phyloP scores from a whole-genome alignment of 495 filamentous ascomycete species.

The Neurospora sp. region DNA sequence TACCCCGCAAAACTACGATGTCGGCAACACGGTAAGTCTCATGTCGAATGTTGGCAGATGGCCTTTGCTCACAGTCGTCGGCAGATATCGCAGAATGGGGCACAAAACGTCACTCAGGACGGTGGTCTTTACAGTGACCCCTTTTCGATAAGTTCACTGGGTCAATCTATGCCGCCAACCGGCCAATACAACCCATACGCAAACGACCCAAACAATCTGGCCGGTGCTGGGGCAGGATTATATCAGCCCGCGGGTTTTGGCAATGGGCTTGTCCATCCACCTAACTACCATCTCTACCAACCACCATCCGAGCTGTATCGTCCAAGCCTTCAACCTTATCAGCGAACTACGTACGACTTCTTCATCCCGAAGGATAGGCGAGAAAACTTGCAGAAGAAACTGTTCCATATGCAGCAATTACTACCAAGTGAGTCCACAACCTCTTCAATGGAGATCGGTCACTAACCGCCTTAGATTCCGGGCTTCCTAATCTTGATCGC shows the following conservation, averaged over 20 bases:
- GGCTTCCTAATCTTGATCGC: conserved; percentile 68
- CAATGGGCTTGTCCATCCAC: conserved; percentile 53
- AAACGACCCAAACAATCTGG: conserved; percentile 40
- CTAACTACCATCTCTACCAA: conserved; percentile 89
- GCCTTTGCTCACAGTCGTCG: conserved; percentile 1
- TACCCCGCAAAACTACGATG: conserved; percentile 65
- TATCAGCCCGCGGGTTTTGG: conserved; percentile 32
- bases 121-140: conserved; percentile 41
- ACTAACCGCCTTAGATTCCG: conserved; percentile 32
- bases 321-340: conserved; percentile 68
- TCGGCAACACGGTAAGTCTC: conserved; percentile 48
- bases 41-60: neutral
- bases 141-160: conserved; percentile 46
- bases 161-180: conserved; percentile 38
- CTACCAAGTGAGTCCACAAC: conserved; percentile 57
- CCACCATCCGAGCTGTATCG: conserved; percentile 66
- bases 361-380: conserved; percentile 78
- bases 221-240: conserved; percentile 43
- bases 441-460: neutral
- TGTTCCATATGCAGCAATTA: conserved; percentile 72
- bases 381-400: conserved; percentile 82
- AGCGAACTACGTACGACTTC: conserved; percentile 76
- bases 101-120: conserved; percentile 11
- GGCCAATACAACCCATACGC: conserved; percentile 58
- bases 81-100: conserved; percentile 4